These are phyloP conservation scores for Euphorbia schlechtendalii DNA, from an alignment of 441 rosid genomes.

Conservation along the genomic window DNA sequence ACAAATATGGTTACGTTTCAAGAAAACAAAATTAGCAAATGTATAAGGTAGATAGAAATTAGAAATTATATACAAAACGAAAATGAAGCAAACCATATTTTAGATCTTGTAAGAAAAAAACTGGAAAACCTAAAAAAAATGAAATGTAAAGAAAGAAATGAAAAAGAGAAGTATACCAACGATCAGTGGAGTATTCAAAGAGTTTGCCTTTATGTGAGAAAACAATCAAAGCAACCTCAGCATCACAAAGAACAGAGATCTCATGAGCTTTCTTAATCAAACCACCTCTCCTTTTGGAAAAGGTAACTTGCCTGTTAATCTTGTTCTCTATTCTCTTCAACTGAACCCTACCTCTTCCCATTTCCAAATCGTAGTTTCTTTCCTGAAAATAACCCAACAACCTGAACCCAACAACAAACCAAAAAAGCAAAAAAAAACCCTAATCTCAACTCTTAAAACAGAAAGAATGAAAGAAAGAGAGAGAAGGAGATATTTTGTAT, in stretches of 20 bases:
- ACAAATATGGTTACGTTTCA: not conserved
- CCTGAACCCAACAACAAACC: constrained; percentile 23
- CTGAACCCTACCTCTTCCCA: constrained; percentile 98
- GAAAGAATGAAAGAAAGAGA: no score
- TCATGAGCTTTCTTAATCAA: constrained; percentile 89
- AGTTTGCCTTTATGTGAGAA: constrained; percentile 86
- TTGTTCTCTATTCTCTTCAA: constrained; percentile 92
- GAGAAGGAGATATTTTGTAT: not conserved
- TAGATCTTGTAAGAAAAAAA: not conserved
- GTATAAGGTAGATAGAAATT: no score
- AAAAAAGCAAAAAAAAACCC: constrained; percentile 16
- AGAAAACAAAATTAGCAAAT: no score
- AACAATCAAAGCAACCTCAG: constrained; percentile 83
- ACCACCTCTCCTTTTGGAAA: constrained; percentile 78
- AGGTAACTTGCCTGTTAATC: constrained; percentile 87
- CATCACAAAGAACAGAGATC: constrained; percentile 93
- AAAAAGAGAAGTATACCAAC: constrained; percentile 33
- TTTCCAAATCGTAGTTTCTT: constrained; percentile 18
- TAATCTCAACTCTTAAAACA: constrained; percentile 1
- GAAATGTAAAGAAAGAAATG: not conserved
- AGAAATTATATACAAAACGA: no score
- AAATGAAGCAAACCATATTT: no score
- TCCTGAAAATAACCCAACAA: constrained; percentile 41
- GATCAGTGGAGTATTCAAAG: constrained; percentile 68
- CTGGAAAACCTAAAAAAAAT: not conserved